Conservation (phyloP, 1,284 basidiomycete genomes). For the Ceratobasidium sp. region DNA sequence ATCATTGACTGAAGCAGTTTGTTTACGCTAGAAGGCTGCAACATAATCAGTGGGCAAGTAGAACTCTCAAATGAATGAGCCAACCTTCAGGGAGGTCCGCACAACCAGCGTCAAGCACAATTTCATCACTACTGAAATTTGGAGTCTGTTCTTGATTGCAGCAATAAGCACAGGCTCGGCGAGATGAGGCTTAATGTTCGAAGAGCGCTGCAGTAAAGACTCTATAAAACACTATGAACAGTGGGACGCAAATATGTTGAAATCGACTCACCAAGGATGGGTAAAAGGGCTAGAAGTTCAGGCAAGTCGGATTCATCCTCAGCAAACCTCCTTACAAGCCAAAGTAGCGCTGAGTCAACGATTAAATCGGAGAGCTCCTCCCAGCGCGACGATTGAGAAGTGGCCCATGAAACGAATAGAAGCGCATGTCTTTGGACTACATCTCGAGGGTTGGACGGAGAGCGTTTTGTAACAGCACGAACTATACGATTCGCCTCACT, state of each 20-base stretch:
- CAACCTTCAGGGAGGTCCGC: slow-evolving; percentile 69
- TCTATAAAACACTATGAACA: slow-evolving; percentile 10
- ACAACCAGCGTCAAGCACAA: slow-evolving; percentile 62
- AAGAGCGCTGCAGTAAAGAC: slow-evolving; percentile 41
- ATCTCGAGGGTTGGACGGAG: slow-evolving; percentile 21
- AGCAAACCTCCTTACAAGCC: slow-evolving; percentile 54
- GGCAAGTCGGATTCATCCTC: slow-evolving; percentile 51
- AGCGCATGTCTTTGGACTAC: slow-evolving; percentile 3
- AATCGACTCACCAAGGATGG: slow-evolving; percentile 43
- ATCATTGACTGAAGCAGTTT: slow-evolving; percentile 69
- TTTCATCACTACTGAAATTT: slow-evolving; percentile 58
- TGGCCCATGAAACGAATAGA: slow-evolving; percentile 57
- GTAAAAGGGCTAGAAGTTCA: slow-evolving; percentile 29
- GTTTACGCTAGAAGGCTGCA: slow-evolving; percentile 69
- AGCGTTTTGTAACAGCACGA: slow-evolving; percentile 4
- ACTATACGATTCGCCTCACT: neutral
- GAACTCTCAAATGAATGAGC: slow-evolving; percentile 37
- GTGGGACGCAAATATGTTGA: neutral
- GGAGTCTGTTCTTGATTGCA: slow-evolving; percentile 69
- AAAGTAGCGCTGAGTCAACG: slow-evolving; percentile 48
- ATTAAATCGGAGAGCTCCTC: slow-evolving; percentile 32
- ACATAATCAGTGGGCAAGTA: slow-evolving; percentile 30
- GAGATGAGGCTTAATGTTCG: slow-evolving; percentile 64
- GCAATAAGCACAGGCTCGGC: slow-evolving; percentile 80
- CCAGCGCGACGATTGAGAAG: slow-evolving; percentile 13